These are phyloP conservation scores for Scedosporium dehoogii DNA, from an alignment of 2,329 filamentous ascomycete species.

Conservation along the genomic window DNA sequence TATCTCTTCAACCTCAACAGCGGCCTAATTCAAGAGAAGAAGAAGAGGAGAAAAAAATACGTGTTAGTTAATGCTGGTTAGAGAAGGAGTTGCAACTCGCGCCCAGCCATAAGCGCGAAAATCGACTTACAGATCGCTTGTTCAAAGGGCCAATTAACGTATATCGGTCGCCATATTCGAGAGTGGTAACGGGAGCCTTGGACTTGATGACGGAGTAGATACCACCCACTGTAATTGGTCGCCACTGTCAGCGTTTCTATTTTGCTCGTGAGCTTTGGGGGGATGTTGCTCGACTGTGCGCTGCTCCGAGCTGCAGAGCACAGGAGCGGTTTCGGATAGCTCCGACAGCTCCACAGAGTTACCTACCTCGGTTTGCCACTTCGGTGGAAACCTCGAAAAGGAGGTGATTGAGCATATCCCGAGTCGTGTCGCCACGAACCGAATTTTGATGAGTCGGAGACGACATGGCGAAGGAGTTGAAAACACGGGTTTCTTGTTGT, in stretches of 20 bases:
- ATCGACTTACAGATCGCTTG: slow-evolving; percentile 63
- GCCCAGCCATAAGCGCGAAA: not conserved
- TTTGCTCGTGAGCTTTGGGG: no score
- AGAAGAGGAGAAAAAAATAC: slow-evolving; percentile 9
- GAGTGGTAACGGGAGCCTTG: slow-evolving; percentile 93
- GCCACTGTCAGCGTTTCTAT: not conserved
- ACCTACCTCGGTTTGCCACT: slow-evolving; percentile 85
- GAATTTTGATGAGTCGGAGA: not conserved
- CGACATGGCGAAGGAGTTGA: not conserved
- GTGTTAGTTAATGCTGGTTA: slow-evolving; percentile 7
- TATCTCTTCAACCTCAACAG: slow-evolving; percentile 94
- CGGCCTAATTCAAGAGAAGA: slow-evolving; percentile 47
- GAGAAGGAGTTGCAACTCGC: slow-evolving; percentile 6
- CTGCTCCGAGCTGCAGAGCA: not conserved
- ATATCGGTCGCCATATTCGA: slow-evolving; percentile 96
- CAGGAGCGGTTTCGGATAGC: no score
- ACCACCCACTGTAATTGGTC: slow-evolving; percentile 61
- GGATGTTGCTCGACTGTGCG: not conserved
- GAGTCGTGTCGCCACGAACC: slow-evolving; percentile 16
- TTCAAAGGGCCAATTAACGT: slow-evolving; percentile 93
- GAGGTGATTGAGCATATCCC: slow-evolving; percentile 87
- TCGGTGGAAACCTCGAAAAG: slow-evolving; percentile 97
- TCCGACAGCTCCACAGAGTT: not conserved
- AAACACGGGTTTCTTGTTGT: not conserved
- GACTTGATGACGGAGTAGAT: slow-evolving; percentile 99